Evolutionary conservation across 192 early-diverging fungal genomes (phyloP).

Genomic region (Nowakowskiella sp.): DNA sequence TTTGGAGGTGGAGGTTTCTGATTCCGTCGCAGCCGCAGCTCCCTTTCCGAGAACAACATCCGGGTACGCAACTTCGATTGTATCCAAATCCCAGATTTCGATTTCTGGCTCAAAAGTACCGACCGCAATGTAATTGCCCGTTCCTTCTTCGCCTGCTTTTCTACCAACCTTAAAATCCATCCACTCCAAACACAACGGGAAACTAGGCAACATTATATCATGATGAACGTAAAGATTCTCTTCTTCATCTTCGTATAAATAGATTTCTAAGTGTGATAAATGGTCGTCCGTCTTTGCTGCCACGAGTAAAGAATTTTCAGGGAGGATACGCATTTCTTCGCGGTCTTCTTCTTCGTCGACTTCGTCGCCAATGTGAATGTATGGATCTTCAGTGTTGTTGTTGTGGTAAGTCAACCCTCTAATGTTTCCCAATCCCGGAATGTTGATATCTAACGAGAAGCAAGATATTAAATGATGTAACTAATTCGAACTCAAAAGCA

Average conservation of each 20-base stretch:
- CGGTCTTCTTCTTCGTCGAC: constrained; percentile 68
- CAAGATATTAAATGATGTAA: neutral
- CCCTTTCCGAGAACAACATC: constrained; percentile 74
- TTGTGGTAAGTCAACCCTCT: constrained; percentile 81
- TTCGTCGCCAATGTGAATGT: constrained; percentile 62
- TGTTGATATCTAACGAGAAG: constrained; percentile 22
- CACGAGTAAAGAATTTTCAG: constrained; percentile 79
- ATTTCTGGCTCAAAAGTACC: constrained; percentile 97
- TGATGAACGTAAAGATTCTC: constrained; percentile 95
- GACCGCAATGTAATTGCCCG: constrained; percentile 81
- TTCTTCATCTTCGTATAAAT: constrained; percentile 75
- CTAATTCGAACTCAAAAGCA: neutral
- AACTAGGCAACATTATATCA: constrained; percentile 94
- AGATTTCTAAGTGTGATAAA: constrained; percentile 90
- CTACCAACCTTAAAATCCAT: constrained; percentile 78
- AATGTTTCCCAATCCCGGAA: constrained; percentile 76
- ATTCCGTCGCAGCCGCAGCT: constrained; percentile 8
- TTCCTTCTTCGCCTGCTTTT: constrained; percentile 38
- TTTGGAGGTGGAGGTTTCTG: constrained; percentile 22
- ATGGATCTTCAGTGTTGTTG: constrained; percentile 76
- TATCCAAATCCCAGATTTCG: constrained; percentile 98
- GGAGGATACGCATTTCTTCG: constrained; percentile 69
- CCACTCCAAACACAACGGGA: constrained; percentile 95
- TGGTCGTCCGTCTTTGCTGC: constrained; percentile 97
- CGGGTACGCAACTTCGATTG: constrained; percentile 84